Base-by-base conservation (phyloP, 345 rosid species). In the Pistacia integerrima region DNA sequence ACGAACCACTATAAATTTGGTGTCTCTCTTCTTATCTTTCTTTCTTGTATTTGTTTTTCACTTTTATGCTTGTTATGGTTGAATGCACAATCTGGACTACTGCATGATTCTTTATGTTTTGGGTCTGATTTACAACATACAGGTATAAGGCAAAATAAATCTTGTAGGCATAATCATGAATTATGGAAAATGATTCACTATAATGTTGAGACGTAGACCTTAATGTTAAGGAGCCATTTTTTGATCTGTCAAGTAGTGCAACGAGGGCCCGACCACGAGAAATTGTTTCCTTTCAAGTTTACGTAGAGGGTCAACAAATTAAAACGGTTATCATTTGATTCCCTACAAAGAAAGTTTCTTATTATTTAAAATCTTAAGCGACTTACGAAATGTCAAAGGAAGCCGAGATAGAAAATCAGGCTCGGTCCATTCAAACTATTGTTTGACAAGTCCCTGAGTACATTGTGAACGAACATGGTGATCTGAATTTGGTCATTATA, bases 391-490 rank as follows among this genome's bases (percentile, higher is more conserved):
- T 41, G 61, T 76, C 76, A 89, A 79, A 64, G 81, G 79, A 74
- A 89, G 75, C 55, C 6, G 33, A 11, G 84, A 78, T n/a, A 89
- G 84, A 76, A 88, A 88, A 25, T 72, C 72, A 0, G 93, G 93
- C 64, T 86, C 73, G 60, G 20, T 14, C 91, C 93, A 0, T 75
- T 79, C 76, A 90, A 81, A 74, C 60, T 85, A 70, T 87, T 89
- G 75, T 85, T 83, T 10, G 91, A 87, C 52, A 87, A 81, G 70
- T 89, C 90, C 78, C 92, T 89, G 73, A 11, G 46, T 7, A 41
- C 3, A 59, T 70, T 8, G 8, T 38, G 52, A 44, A 11, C 16
- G 2, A 52, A 28, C 28, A 14, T 25, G 2, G 48, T 11, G 11
- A 57, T 65, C 66, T 57, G 49, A 41, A 56, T 8, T 5, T 30